Conservation (phyloP, 305 asterid genomes). For the Fraxinus floribunda region DNA sequence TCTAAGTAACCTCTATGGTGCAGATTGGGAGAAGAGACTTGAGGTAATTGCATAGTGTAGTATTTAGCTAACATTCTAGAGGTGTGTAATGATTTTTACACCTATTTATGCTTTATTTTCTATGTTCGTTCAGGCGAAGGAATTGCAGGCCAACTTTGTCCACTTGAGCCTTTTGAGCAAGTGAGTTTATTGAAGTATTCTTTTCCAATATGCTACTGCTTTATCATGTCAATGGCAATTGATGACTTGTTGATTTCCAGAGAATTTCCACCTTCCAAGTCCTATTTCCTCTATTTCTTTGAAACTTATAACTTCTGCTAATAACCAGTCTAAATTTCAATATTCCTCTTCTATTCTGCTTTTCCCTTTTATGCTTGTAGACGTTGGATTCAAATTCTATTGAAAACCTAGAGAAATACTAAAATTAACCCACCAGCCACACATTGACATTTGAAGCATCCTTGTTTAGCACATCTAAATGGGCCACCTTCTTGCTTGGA, state of each 20-base stretch:
- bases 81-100: background rate
- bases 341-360: background rate
- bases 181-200: conserved; percentile 48
- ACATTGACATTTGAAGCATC: background rate
- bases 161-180: conserved; percentile 82
- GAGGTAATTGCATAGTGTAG: conserved; percentile 53
- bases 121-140: conserved; percentile 63
- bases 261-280: background rate
- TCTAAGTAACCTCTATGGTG: conserved; percentile 63
- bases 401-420: background rate
- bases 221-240: conserved; percentile 9
- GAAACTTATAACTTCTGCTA: background rate
- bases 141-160: conserved; percentile 75
- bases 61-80: conserved; percentile 20
- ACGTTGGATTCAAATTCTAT: background rate
- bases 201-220: conserved; percentile 16
- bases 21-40: conserved; percentile 87
- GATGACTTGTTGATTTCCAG: background rate
- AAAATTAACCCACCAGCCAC: background rate
- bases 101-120: conserved; percentile 20
- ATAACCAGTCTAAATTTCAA: background rate
- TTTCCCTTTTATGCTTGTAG: background rate
- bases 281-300: background rate
- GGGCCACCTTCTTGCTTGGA: background rate
- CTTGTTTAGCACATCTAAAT: background rate